A percentile compares a stretch with the other conserved stretches of the same genome.
Conservation (phyloP, 2,329 filamentous ascomycete species). For the Huntiella bhutanensis region DNA sequence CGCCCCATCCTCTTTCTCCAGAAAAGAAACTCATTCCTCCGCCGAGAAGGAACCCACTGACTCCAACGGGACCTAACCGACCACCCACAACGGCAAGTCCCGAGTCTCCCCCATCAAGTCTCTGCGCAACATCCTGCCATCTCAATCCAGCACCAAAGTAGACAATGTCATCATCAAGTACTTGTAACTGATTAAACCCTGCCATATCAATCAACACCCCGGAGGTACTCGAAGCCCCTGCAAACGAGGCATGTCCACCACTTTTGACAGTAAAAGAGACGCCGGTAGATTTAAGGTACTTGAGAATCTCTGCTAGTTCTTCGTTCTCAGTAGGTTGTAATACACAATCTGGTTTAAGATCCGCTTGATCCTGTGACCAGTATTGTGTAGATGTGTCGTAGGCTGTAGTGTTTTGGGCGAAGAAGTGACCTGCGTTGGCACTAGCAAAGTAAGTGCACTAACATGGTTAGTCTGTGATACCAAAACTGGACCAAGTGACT, state of each 20-base stretch:
- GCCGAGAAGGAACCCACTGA: no score
- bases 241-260: conserved; percentile 18
- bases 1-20: no score
- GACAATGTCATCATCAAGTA: conserved; percentile 1
- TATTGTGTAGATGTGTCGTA: conserved; percentile 1
- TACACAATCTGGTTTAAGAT: conserved; percentile 2
- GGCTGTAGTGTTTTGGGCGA: not conserved
- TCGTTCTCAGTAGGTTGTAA: not conserved
- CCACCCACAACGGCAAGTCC: conserved; percentile 24
- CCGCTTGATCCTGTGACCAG: conserved; percentile 1
- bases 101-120: conserved; percentile 14
- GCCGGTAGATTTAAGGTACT: not conserved
- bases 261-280: conserved; percentile 23
- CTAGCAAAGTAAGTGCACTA: no score
- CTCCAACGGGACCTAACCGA: no score
- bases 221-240: conserved; percentile 14
- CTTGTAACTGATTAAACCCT: no score
- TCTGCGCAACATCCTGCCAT: conserved; percentile 20
- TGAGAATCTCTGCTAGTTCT: not conserved
- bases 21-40: no score
- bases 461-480: no score
- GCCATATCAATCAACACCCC: no score
- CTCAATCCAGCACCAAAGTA: conserved; percentile 25
- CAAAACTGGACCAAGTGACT: no score
- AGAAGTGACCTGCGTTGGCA: no score